Base-by-base conservation (phyloP, 1,284 basidiomycete species). In the Pyrrhoderma lamaoense region DNA sequence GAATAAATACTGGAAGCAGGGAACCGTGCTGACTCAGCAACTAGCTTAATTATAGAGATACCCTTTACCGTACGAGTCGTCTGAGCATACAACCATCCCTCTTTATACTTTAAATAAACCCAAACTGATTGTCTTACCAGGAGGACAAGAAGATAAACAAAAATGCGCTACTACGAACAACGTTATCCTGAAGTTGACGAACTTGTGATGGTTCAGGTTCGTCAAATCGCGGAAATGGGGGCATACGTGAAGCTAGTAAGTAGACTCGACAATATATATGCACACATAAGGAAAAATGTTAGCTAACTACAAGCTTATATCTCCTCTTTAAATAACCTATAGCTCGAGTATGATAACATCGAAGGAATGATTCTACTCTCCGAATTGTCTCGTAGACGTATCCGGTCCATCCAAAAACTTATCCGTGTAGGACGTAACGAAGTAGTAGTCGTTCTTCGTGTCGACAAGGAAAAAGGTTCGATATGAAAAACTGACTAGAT, bases 401-500 rank as follows among this genome's bases (percentile, higher is more conserved):
- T 99, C 64, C 75, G 95, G 62, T 95, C 91, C 16, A 97, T 99
- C 46, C 95, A 99, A 68, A 99, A 99, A 69, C 80, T 99, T 52
- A 99, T 99, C 68, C 79, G 95, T 53, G 94, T 99, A 2, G 95
- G 95, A 18, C 80, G 96, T 62, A 99, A 99, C 67, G 95, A 99
- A 67, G 95, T 99, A 55, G 95, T 99, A 56, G 95, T 99, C 55
- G 96, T 99, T 0, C 80, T 99, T 59, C 79, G 95, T 66, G 95
- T 99, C 36, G 95, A 99, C 77, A 97, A 97, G 69, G 96, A 99
- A 71, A 99, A 99, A 75, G 96, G 93, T 90, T n/a, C n/a, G n/a
- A n/a, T n/a, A n/a, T n/a, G n/a, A n/a, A n/a, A n/a, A n/a, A n/a
- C n/a, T n/a, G n/a, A n/a, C n/a, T n/a, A n/a, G n/a, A n/a, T n/a